Conservation (phyloP, 345 rosid genomes). For the Toxicodendron radicans region DNA sequence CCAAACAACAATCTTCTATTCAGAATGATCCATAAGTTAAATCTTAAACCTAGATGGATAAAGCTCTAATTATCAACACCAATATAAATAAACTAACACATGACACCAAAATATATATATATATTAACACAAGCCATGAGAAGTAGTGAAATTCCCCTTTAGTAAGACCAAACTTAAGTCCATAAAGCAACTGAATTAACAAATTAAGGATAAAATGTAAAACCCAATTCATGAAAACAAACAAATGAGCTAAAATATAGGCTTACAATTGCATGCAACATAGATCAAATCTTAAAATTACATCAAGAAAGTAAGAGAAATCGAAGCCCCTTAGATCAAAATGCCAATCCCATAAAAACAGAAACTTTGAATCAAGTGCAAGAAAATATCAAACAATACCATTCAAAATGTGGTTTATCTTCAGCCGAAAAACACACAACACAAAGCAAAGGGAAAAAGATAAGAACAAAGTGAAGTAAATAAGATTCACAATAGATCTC, state of each 20-base stretch:
- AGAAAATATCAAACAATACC: slow-evolving; percentile 22
- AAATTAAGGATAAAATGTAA: slow-evolving; percentile 1
- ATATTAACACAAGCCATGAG: slow-evolving; percentile 1
- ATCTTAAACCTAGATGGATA: slow-evolving; percentile 9
- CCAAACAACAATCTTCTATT: slow-evolving; percentile 2
- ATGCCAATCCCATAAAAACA: slow-evolving; percentile 20
- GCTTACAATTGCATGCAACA: slow-evolving; percentile 19
- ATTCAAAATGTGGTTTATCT: slow-evolving; percentile 14
- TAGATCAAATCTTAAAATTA: slow-evolving; percentile 20
- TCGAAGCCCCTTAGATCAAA: slow-evolving; percentile 21
- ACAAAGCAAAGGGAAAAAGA: slow-evolving; percentile 26
- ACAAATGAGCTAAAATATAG: slow-evolving; percentile 9
- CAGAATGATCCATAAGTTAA: slow-evolving; percentile 8
- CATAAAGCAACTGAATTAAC: background rate
- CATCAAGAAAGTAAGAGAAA: slow-evolving; percentile 12
- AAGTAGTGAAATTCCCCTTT: background rate
- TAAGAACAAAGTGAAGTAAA: slow-evolving; percentile 26
- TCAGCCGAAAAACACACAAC: background rate
- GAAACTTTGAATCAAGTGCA: background rate
- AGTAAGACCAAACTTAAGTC: background rate
- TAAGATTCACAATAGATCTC: slow-evolving; percentile 45
- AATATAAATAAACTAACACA: slow-evolving; percentile 3
- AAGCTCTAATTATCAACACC: background rate
- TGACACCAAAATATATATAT: no score
- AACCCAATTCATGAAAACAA: background rate